A percentile compares a stretch with the other conserved stretches of the same genome.
Conservation (phyloP, 805 yeast species). For the Candida lessepsii region DNA sequence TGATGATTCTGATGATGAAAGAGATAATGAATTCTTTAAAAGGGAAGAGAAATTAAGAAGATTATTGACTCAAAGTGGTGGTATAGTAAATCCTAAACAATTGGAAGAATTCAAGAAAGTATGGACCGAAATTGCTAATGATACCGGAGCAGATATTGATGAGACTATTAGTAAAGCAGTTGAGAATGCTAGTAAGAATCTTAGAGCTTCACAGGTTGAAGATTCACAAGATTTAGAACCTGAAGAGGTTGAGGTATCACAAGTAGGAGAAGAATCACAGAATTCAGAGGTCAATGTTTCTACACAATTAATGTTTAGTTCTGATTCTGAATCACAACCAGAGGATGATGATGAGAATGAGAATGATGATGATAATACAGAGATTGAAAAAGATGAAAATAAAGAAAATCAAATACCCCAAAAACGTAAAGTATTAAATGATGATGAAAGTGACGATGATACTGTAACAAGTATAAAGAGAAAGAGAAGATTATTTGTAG, state of each 20-base stretch:
- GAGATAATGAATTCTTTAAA: conserved; percentile 50
- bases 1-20: conserved; percentile 61
- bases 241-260: no score
- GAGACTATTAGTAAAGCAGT: conserved; percentile 14
- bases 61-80: conserved; percentile 35
- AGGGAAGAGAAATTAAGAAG: conserved; percentile 52
- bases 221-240: conserved; percentile 6
- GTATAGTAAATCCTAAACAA: conserved; percentile 34
- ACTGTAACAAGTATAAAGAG: conserved; percentile 15
- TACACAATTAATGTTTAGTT: conserved; percentile 11
- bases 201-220: conserved; percentile 13
- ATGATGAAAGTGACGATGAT: conserved; percentile 18
- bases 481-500: conserved; percentile 25
- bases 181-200: conserved; percentile 12
- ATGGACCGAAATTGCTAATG: conserved; percentile 21
- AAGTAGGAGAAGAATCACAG: no score
- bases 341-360: neutral
- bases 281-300: conserved; percentile 3
- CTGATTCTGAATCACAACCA: conserved; percentile 9
- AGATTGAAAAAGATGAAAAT: conserved; percentile 2
- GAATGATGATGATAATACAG: conserved; percentile 8
- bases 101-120: conserved; percentile 31
- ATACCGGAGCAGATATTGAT: conserved; percentile 9
- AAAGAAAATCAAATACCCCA: conserved; percentile 14
- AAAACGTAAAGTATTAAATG: conserved; percentile 12